Percentiles rank a stretch among this genome's conserved stretches.
Conservation (phyloP, 2,329 filamentous ascomycete species). For the Davidsoniella eucalypti region DNA sequence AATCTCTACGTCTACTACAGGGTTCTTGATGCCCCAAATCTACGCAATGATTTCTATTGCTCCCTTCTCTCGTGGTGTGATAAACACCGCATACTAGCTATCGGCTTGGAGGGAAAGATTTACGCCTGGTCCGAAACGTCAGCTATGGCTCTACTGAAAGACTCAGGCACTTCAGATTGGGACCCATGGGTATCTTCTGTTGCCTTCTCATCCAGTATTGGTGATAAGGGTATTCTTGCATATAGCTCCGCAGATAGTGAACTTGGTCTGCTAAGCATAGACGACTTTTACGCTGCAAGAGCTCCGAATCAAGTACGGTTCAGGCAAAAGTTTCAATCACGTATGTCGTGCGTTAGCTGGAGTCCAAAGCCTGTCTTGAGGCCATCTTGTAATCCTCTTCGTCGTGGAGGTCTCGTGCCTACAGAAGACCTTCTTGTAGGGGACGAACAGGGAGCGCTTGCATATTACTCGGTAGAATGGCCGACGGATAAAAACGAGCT, state of each 20-base stretch:
- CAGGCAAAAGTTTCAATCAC: slow-evolving; percentile 53
- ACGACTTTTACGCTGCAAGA: background rate
- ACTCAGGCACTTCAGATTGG: slow-evolving; percentile 16
- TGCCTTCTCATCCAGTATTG: slow-evolving; percentile 71
- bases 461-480: slow-evolving; percentile 88
- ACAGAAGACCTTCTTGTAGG: slow-evolving; percentile 79
- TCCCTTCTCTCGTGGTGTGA: slow-evolving; percentile 74
- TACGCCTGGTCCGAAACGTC: slow-evolving; percentile 76
- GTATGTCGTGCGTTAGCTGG: slow-evolving; percentile 70
- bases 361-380: slow-evolving; percentile 44
- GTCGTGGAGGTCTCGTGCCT: slow-evolving; percentile 33
- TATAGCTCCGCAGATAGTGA: slow-evolving; percentile 66
- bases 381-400: slow-evolving; percentile 33
- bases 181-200: slow-evolving; percentile 57
- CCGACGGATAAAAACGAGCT: slow-evolving; percentile 44
- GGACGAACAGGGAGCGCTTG: slow-evolving; percentile 66
- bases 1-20: slow-evolving; percentile 21
- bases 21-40: slow-evolving; percentile 71
- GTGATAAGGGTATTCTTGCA: slow-evolving; percentile 65
- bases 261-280: slow-evolving; percentile 54
- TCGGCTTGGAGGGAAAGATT: slow-evolving; percentile 62
- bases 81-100: slow-evolving; percentile 59
- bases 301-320: slow-evolving; percentile 28
- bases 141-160: slow-evolving; percentile 43
- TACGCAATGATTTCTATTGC: slow-evolving; percentile 95